Base-by-base conservation (phyloP, 805 yeast genomes). In the Wickerhamia fluorescens region DNA sequence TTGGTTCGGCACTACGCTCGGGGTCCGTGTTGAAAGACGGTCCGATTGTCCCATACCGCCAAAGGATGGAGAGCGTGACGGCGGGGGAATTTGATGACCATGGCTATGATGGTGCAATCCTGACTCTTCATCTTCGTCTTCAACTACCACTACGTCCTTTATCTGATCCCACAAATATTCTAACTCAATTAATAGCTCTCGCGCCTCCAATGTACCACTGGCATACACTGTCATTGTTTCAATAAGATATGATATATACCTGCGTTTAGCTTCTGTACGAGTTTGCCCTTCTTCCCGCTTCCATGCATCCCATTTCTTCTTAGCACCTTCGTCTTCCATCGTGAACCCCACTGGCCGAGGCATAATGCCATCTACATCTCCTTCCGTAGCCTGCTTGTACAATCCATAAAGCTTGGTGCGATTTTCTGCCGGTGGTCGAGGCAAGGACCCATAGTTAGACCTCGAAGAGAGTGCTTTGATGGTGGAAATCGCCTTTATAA, bases 351-450 rank as follows among this genome's bases (percentile, higher is more conserved):
- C 52, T 1, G 89, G 89, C 26, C 86, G 58, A 2, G 70, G 68
- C 74, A 81, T 69, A 23, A 79, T 63, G 2, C 78, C 78, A 27
- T 68, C 71, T 6, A 82, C 86, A 49, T 85, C 75, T 6, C 95
- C 95, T 53, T 83, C 89, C 4, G 94, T 85, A 2, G 94, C 88
- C 49, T 85, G 95, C 45, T 85, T 86, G 56, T 84, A 85, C 28
- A 85, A 65, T 0, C 94, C 95, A 50, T 85, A 85, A 4, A 85
- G 63, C 38, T 66, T 67, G 34, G 79, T 74, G 19, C 94, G 53
- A 35, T 64, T 71, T 30, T 76, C 79, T 2, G 82, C 69, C 1
- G 92, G 87, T 0, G 94, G 94, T 16, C 88, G 66, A 1, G 88
- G 86, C 16, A 82, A 56, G 7, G 78, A 60, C 10, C 77, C 77